Evolutionary conservation across 1,284 basidiomycete genomes (phyloP).

Genomic region (Rhizoctonia solani): DNA sequence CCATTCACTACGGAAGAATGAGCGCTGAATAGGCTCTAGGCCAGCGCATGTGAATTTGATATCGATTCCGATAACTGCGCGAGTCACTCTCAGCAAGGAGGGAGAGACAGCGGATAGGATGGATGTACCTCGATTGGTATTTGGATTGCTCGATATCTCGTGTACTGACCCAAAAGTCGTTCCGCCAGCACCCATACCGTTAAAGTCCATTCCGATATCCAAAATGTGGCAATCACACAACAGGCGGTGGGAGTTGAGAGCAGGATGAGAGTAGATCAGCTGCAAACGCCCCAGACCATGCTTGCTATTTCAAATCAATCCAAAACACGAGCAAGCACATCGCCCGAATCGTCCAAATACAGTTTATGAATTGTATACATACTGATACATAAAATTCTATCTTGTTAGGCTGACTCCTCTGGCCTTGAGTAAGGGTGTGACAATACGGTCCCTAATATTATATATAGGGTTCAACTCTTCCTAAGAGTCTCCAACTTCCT

Average conservation of each 20-base stretch:
- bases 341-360: too few relatives aligned
- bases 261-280: neutral
- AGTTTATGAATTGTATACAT: too few relatives aligned
- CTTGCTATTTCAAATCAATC: too few relatives aligned
- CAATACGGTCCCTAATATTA: too few relatives aligned
- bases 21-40: conserved; percentile 4
- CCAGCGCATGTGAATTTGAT: conserved; percentile 14
- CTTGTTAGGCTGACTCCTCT: too few relatives aligned
- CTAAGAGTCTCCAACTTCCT: too few relatives aligned
- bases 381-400: too few relatives aligned
- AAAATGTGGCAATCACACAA: neutral
- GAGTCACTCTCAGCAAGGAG: neutral
- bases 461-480: too few relatives aligned
- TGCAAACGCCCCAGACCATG: neutral
- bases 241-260: neutral
- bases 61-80: conserved; percentile 30
- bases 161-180: neutral
- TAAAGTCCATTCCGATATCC: neutral
- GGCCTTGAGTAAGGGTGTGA: too few relatives aligned
- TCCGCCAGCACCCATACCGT: neutral
- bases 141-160: neutral
- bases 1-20: conserved; percentile 16
- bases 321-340: too few relatives aligned
- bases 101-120: neutral
- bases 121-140: neutral